Evolutionary conservation across 257 asterid species (phyloP).

Genomic region (Nicotiana otophora): DNA sequence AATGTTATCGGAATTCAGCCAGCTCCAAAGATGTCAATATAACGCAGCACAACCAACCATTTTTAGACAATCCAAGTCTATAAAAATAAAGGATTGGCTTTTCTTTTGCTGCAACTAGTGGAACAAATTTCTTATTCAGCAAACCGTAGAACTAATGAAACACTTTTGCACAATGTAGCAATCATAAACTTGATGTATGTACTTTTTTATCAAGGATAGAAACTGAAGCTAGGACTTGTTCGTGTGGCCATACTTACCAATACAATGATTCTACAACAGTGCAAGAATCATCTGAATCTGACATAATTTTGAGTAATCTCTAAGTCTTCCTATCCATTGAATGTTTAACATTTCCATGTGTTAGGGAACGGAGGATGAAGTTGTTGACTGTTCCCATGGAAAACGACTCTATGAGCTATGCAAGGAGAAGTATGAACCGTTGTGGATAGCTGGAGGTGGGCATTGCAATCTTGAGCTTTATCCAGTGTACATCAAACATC

Average conservation of each 20-base stretch:
- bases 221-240: background rate
- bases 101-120: background rate
- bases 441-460: conserved; percentile 88
- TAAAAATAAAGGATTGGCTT: background rate
- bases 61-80: background rate
- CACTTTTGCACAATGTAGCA: background rate
- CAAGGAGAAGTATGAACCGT: conserved; percentile 78
- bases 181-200: background rate
- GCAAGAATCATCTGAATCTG: background rate
- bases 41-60: background rate
- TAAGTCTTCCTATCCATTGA: conserved; percentile 2
- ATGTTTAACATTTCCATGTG: conserved; percentile 5
- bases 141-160: background rate
- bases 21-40: background rate
- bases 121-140: background rate
- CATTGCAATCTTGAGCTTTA: conserved; percentile 94
- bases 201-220: background rate
- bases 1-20: background rate
- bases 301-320: conserved; percentile 15
- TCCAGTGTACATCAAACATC: conserved; percentile 83
- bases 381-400: conserved; percentile 88
- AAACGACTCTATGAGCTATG: conserved; percentile 85
- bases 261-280: too few relatives aligned
- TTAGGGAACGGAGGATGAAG: conserved; percentile 95
- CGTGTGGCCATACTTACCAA: background rate